Conservation (phyloP, 352 stramenopile species). For the Phytophthora ramorum region DNA sequence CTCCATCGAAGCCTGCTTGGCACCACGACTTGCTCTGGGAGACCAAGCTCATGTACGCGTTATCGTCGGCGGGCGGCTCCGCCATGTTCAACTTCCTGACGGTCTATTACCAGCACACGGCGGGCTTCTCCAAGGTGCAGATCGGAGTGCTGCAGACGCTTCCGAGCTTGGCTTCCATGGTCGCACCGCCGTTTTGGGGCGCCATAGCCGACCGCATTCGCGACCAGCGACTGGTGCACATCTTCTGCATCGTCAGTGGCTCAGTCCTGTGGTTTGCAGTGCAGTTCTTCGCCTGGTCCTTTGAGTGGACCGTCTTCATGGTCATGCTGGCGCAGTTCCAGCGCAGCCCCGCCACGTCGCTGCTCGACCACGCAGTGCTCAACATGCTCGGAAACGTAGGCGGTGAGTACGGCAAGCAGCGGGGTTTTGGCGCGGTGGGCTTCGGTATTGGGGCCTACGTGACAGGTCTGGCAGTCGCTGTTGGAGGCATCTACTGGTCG, state of each 20-base stretch:
- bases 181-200: conserved; percentile 70
- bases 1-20: conserved; percentile 5
- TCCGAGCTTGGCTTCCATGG: conserved; percentile 55
- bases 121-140: conserved; percentile 70
- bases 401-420: conserved; percentile 81
- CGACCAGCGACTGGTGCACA: conserved; percentile 60
- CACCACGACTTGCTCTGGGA: conserved; percentile 35
- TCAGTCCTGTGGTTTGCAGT: conserved; percentile 57
- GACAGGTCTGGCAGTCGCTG: conserved; percentile 53
- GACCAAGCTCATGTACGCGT: conserved; percentile 71
- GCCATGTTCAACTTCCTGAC: conserved; percentile 72
- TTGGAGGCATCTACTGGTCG: conserved; percentile 55
- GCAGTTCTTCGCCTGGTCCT: conserved; percentile 52
- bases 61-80: conserved; percentile 54
- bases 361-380: conserved; percentile 71
- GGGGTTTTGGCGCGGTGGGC: conserved; percentile 67
- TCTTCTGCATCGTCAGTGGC: conserved; percentile 60
- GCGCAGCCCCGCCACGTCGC: conserved; percentile 43
- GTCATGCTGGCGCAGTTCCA: conserved; percentile 64
- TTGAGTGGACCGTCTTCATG: conserved; percentile 45
- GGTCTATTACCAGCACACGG: conserved; percentile 69
- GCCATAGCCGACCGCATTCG: conserved; percentile 62
- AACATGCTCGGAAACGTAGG: conserved; percentile 58
- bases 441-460: conserved; percentile 64
- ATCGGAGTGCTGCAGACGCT: conserved; percentile 76